Evolutionary conservation across 192 early-diverging fungal genomes (phyloP), one percentile per base, ranked within the genome.

Genomic region (Entomortierella chlamydospora): DNA sequence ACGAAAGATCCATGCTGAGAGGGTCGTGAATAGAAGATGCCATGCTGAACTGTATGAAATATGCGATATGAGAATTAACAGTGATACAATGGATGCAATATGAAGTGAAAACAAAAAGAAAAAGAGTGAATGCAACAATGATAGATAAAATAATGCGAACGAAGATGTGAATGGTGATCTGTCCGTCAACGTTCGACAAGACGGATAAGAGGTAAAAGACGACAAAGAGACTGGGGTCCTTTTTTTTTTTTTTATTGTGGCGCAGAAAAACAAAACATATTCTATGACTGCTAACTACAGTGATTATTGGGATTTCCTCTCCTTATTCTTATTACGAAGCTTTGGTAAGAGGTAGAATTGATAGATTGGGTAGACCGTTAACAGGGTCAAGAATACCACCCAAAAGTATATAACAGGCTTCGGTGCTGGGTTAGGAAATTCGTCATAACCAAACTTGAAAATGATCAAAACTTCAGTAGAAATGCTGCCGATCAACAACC

Each of bases 391-490:
- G 25, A 96, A 89, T 0, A 86, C 50, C 28, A 66, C 70, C 97
- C 97, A 98, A 61, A 93, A 94, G 51, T 88, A 77, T 15, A 90
- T 81, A 6, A 97, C 91, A 13, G 73, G 9, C 10, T 70, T 72
- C 13, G 97, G 97, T 17, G 90, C 90, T 7, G 95, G 92, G 54
- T 89, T 86, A 0, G 89, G 79, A 80, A 98, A 98, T 82, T 97
- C 95, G 56, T 91, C 95, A 41, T 86, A 85, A 13, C 90, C 88
- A 84, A 95, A 97, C 82, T 99, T 99, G 77, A 96, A 83, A 52
- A 91, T 85, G 70, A 99, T 96, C n/a, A 99, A 72, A 9, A 94
- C 87, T 78, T 99, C 97, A 1, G 96, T 96, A 47, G 96, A 73
- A 67, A 97, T 91, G 45, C 90, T 95, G 34, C 91, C 93, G 8